phyloP scores from a whole-genome alignment of 164 flowering plant species.

The Saururus chinensis region DNA sequence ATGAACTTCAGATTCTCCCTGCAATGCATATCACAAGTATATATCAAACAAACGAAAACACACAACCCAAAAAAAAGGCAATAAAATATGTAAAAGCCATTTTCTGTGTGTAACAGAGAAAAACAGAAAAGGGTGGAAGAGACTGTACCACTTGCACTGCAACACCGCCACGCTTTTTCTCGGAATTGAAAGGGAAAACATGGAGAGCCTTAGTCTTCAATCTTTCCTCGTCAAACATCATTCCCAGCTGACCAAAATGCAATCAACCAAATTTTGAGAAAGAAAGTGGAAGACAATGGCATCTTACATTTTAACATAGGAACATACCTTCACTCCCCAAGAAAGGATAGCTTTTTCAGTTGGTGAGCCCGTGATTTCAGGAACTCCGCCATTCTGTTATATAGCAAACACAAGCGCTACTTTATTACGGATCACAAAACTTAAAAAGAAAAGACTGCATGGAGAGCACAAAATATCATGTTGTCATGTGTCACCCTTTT shows the following conservation, averaged over 20 bases:
- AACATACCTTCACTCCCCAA: conserved; percentile 70
- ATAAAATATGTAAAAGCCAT: neutral
- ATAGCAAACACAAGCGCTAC: neutral
- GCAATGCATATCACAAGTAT: conserved; percentile 10
- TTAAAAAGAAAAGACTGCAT: too few species aligned
- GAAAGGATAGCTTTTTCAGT: conserved; percentile 89
- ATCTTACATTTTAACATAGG: neutral
- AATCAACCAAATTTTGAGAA: neutral
- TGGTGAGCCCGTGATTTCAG: conserved; percentile 90
- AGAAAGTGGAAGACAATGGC: neutral
- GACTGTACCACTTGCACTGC: conserved; percentile 52
- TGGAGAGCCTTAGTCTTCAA: conserved; percentile 47
- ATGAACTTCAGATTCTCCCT: conserved; percentile 64
- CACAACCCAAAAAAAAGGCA: neutral
- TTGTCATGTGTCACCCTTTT: too few species aligned
- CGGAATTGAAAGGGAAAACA: conserved; percentile 92
- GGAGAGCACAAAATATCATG: too few species aligned
- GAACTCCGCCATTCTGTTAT: conserved; percentile 47
- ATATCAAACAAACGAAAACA: neutral
- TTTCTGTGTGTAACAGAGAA: neutral
- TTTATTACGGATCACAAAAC: neutral
- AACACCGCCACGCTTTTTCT: conserved; percentile 88
- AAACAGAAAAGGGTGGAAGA: neutral
- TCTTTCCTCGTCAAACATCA: conserved; percentile 58
- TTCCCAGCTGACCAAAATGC: conserved; percentile 56